Conservation (phyloP, 805 yeast genomes). For the Suhomyces emberorum region DNA sequence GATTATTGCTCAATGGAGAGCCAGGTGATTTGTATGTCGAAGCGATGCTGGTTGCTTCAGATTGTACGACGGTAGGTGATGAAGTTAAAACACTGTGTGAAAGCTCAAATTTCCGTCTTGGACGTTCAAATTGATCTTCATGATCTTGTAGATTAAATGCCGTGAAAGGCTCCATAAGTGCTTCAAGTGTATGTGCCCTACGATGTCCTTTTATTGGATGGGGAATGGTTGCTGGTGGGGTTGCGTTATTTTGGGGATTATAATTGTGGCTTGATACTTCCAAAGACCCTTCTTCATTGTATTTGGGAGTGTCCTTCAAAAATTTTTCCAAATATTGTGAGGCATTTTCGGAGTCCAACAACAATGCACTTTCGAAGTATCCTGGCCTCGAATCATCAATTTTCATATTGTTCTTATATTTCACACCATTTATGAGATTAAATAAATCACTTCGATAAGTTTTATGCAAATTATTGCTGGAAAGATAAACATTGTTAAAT, state of each 20-base stretch:
- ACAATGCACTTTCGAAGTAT: slow-evolving; percentile 54
- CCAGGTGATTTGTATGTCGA: slow-evolving; percentile 9
- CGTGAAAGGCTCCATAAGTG: slow-evolving; percentile 15
- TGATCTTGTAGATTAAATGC: slow-evolving; percentile 5
- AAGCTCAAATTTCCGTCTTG: slow-evolving; percentile 15
- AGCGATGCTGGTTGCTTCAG: slow-evolving; percentile 8
- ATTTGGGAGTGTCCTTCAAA: slow-evolving; percentile 18
- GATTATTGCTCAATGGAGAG: slow-evolving; percentile 20
- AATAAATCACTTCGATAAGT: slow-evolving; percentile 52
- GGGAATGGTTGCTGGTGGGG: background rate
- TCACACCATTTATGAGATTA: slow-evolving; percentile 54
- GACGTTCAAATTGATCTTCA: slow-evolving; percentile 4
- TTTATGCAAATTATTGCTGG: slow-evolving; percentile 44
- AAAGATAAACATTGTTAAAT: slow-evolving; percentile 39
- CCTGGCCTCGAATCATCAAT: slow-evolving; percentile 63
- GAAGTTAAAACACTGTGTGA: slow-evolving; percentile 16
- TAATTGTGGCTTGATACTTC: background rate
- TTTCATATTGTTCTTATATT: slow-evolving; percentile 43
- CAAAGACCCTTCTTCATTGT: slow-evolving; percentile 3
- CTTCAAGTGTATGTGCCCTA: slow-evolving; percentile 13
- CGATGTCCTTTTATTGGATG: slow-evolving; percentile 7
- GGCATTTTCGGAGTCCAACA: slow-evolving; percentile 50
- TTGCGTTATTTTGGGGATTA: background rate
- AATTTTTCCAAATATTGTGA: slow-evolving; percentile 41
- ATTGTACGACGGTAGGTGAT: slow-evolving; percentile 12